These are phyloP conservation scores for Botrytis tulipae DNA, from an alignment of 2,329 filamentous ascomycete species.

Conservation along the genomic window DNA sequence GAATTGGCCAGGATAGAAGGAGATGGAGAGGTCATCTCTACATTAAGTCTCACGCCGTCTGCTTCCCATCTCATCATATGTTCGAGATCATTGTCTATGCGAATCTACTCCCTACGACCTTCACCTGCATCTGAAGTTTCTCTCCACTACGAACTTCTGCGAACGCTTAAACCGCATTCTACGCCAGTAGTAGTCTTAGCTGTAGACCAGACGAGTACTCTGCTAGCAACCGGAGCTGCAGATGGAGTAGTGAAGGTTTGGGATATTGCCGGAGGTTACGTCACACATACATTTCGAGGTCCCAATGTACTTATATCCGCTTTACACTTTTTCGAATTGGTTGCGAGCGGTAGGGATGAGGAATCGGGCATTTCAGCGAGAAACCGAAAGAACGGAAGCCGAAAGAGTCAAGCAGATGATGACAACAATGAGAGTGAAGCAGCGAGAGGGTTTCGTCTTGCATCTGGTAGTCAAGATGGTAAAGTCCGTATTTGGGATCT, in stretches of 20 bases:
- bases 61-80: constrained; percentile 86
- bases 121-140: constrained; percentile 53
- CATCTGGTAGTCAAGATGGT: constrained; percentile 90
- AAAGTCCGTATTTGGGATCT: constrained; percentile 91
- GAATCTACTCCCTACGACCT: constrained; percentile 73
- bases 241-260: constrained; percentile 95
- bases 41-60: constrained; percentile 75
- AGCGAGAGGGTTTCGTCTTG: constrained; percentile 69
- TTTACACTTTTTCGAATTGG: constrained; percentile 83
- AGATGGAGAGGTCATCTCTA: constrained; percentile 78
- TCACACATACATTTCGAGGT: constrained; percentile 92
- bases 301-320: constrained; percentile 90
- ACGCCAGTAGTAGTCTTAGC: constrained; percentile 86
- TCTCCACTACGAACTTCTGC: constrained; percentile 65
- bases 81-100: constrained; percentile 94
- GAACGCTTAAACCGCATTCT: constrained; percentile 84
- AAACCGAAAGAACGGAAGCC: constrained; percentile 47
- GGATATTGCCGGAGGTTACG: constrained; percentile 87
- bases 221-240: constrained; percentile 88
- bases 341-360: constrained; percentile 44
- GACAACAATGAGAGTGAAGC: constrained; percentile 48
- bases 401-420: constrained; percentile 45
- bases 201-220: constrained; percentile 81
- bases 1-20: constrained; percentile 86
- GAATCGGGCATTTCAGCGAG: constrained; percentile 40